These are phyloP conservation scores for Podospora comata DNA, from an alignment of 495 filamentous ascomycete species.

Conservation along the genomic window DNA sequence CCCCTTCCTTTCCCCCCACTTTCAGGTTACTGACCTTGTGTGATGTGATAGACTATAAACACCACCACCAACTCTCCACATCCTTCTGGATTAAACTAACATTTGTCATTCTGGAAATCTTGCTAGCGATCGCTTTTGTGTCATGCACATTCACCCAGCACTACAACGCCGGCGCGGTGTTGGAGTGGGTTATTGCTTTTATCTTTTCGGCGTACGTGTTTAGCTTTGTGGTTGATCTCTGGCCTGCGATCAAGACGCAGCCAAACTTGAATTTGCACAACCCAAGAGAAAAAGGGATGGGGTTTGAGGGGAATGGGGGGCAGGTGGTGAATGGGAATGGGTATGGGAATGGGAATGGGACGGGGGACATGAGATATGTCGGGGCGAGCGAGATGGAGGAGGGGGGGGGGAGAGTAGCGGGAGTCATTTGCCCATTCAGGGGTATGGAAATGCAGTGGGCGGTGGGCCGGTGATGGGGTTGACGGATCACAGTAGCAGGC, in stretches of 20 bases:
- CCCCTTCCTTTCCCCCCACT: slow-evolving; percentile 2
- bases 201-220: slow-evolving; percentile 88
- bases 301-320: not conserved
- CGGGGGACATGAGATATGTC: not conserved
- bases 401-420: slow-evolving; percentile 4
- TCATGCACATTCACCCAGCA: slow-evolving; percentile 37
- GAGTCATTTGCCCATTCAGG: not conserved
- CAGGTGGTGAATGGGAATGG: slow-evolving; percentile 1
- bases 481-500: not conserved
- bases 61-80: slow-evolving; percentile 65
- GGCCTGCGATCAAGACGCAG: slow-evolving; percentile 71
- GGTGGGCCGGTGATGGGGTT: not conserved
- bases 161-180: slow-evolving; percentile 56
- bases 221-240: slow-evolving; percentile 82
- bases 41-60: slow-evolving; percentile 54
- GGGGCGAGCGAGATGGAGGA: slow-evolving; percentile 16
- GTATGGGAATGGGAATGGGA: not conserved
- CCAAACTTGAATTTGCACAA: not conserved
- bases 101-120: slow-evolving; percentile 78
- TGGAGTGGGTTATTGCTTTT: slow-evolving; percentile 80
- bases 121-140: slow-evolving; percentile 65
- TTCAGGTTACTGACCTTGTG: no score
- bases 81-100: slow-evolving; percentile 79
- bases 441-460: not conserved
- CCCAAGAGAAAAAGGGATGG: not conserved